phyloP scores from a whole-genome alignment of 2,329 filamentous ascomycete species.

The Xylariaceae sp. region DNA sequence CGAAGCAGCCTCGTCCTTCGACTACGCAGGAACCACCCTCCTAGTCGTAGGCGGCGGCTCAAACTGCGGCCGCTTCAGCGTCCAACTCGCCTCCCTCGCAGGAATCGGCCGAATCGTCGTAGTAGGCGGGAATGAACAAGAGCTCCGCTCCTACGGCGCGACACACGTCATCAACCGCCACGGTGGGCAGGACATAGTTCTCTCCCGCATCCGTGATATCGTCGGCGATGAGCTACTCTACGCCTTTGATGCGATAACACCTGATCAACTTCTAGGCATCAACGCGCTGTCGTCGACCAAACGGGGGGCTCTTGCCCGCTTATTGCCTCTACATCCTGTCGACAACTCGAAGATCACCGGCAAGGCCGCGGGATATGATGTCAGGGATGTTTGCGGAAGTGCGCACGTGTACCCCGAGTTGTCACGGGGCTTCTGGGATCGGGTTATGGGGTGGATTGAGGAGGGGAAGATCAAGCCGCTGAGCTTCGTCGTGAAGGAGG shows the following conservation, averaged over 20 bases:
- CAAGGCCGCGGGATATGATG: conserved; percentile 35
- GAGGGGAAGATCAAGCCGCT: conserved; percentile 31
- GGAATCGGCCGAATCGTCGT: conserved; percentile 40
- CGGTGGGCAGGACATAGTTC: conserved; percentile 30
- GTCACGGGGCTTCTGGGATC: conserved; percentile 32
- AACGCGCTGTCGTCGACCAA: conserved; percentile 35
- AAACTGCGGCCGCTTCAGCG: conserved; percentile 33
- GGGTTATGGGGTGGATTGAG: conserved; percentile 29
- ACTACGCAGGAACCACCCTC: conserved; percentile 24
- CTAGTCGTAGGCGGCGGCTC: conserved; percentile 36
- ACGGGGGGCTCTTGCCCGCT: conserved; percentile 33
- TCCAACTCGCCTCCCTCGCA: conserved; percentile 35
- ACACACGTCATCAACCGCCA: conserved; percentile 42
- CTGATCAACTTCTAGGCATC: conserved; percentile 9
- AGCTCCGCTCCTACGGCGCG: conserved; percentile 36
- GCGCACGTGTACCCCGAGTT: conserved; percentile 29
- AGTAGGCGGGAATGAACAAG: conserved; percentile 30
- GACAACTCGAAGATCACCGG: conserved; percentile 28
- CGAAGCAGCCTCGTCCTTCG: conserved; percentile 19
- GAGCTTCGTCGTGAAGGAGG: conserved; percentile 32
- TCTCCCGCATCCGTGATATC: conserved; percentile 31
- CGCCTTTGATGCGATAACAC: conserved; percentile 36
- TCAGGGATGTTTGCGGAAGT: conserved; percentile 26
- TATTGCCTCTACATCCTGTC: conserved; percentile 23
- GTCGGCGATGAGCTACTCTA: conserved; percentile 40